Evolutionary conservation across 2,329 filamentous ascomycete genomes (phyloP).

Genomic region (Xylaria arbuscula): DNA sequence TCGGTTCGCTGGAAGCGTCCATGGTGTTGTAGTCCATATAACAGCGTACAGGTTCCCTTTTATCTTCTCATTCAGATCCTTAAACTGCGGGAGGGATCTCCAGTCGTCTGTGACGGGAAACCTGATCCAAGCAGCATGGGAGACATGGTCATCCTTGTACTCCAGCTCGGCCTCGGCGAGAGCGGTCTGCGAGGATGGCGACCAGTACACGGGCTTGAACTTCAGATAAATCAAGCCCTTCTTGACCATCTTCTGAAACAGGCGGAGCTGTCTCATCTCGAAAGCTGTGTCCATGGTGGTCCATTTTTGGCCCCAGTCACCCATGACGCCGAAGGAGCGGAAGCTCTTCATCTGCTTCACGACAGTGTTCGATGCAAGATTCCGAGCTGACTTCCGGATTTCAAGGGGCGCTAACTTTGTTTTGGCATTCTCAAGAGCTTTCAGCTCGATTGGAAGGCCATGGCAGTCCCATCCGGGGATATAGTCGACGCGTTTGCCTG

Average conservation of each 20-base stretch:
- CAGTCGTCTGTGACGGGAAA: conserved; percentile 72
- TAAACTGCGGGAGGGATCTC: conserved; percentile 52
- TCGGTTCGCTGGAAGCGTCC: conserved; percentile 93
- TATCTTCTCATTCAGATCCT: conserved; percentile 54
- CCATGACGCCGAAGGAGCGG: conserved; percentile 79
- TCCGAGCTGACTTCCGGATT: conserved; percentile 72
- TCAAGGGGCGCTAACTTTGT: conserved; percentile 63
- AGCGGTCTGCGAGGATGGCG: conserved; percentile 79
- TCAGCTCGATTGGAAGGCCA: conserved; percentile 95
- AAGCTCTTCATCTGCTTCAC: conserved; percentile 79
- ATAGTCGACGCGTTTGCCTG: conserved; percentile 77
- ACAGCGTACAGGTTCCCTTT: conserved; percentile 74
- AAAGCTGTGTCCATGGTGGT: conserved; percentile 82
- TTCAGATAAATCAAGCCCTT: conserved; percentile 80
- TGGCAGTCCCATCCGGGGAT: conserved; percentile 98
- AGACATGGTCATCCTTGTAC: conserved; percentile 80
- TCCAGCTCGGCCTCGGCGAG: conserved; percentile 87
- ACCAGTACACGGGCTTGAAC: conserved; percentile 90
- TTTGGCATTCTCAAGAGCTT: conserved; percentile 74
- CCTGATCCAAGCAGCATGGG: conserved; percentile 79
- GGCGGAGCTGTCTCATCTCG: conserved; percentile 77
- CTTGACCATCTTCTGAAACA: conserved; percentile 80
- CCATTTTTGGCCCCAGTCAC: conserved; percentile 81
- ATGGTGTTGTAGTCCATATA: conserved; percentile 99
- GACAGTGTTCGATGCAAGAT: conserved; percentile 75